Evolutionary conservation across 2,329 filamentous ascomycete species (phyloP).

Genomic region (Arthrinium puccinioides): DNA sequence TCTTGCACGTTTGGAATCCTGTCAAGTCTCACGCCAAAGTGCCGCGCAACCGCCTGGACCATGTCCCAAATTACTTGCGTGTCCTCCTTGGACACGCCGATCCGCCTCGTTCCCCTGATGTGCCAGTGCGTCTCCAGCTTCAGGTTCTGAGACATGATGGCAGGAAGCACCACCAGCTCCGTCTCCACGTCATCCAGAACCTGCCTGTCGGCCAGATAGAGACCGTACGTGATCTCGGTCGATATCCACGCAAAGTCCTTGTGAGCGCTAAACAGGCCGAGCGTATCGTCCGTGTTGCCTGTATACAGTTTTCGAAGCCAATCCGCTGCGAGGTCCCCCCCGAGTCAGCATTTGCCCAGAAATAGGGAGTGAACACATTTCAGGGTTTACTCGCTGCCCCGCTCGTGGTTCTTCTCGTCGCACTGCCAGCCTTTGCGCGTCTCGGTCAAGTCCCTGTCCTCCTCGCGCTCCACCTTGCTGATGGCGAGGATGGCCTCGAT

Average conservation of each 20-base stretch:
- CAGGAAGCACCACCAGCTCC: constrained; percentile 43
- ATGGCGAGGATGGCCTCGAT: constrained; percentile 54
- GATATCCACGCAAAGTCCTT: constrained; percentile 41
- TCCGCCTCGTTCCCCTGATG: constrained; percentile 37
- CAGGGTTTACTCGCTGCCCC: no score
- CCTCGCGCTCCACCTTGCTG: constrained; percentile 35
- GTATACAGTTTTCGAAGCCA: constrained; percentile 53
- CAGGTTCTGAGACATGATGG: constrained; percentile 53
- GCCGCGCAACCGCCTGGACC: constrained; percentile 13
- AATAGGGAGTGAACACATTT: no score
- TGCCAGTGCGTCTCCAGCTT: constrained; percentile 47
- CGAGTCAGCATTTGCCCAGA: no score
- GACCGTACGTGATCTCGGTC: constrained; percentile 48
- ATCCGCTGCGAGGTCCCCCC: no score
- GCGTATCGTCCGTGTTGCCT: constrained; percentile 31
- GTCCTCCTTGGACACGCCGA: constrained; percentile 38
- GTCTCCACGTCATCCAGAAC: constrained; percentile 48
- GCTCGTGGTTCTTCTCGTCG: constrained; percentile 44
- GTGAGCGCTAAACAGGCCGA: constrained; percentile 28
- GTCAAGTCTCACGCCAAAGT: constrained; percentile 15
- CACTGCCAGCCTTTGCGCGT: constrained; percentile 44
- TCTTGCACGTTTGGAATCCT: constrained; percentile 18
- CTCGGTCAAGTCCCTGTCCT: constrained; percentile 49
- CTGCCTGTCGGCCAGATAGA: constrained; percentile 49
- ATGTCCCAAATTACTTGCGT: constrained; percentile 24